Conservation (phyloP, 306 rosid species). For the Casuarina glauca region DNA sequence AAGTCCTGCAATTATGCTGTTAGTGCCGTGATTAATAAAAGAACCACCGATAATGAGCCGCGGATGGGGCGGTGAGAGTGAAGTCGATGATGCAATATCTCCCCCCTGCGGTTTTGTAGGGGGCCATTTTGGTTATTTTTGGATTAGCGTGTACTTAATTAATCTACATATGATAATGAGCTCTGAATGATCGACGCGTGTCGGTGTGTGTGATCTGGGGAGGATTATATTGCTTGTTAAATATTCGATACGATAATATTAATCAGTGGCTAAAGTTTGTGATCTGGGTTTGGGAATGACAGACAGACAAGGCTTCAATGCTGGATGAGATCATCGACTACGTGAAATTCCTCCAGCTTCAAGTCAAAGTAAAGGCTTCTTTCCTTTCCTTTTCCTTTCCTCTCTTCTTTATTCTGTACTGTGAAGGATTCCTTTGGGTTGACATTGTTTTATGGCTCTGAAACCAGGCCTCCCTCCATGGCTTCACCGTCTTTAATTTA, state of each 20-base stretch:
- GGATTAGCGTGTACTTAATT: no score
- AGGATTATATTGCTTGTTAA: background rate
- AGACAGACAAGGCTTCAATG: conserved; percentile 99
- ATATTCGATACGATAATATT: background rate
- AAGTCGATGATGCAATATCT: conserved; percentile 3
- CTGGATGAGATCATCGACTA: conserved; percentile 98
- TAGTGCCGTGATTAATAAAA: background rate
- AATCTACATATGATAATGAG: background rate
- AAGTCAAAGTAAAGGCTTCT: conserved; percentile 76
- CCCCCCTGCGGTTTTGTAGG: background rate
- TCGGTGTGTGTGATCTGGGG: background rate
- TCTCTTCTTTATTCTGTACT: background rate
- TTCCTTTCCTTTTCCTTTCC: conserved; percentile 1
- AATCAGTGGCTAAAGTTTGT: background rate
- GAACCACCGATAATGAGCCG: background rate
- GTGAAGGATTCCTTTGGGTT: conserved; percentile 26
- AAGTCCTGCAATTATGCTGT: background rate
- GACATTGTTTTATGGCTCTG: conserved; percentile 25
- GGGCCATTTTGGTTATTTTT: conserved; percentile 21
- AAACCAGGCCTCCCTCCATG: background rate
- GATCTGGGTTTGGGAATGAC: conserved; percentile 46
- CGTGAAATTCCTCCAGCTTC: conserved; percentile 95
- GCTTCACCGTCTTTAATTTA: background rate
- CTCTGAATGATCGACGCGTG: background rate
- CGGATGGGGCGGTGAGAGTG: background rate